Evolutionary conservation across 78 protist genomes (phyloP), one percentile per base, ranked within the genome.

Genomic region (Neovahlkampfia damariscottae): DNA sequence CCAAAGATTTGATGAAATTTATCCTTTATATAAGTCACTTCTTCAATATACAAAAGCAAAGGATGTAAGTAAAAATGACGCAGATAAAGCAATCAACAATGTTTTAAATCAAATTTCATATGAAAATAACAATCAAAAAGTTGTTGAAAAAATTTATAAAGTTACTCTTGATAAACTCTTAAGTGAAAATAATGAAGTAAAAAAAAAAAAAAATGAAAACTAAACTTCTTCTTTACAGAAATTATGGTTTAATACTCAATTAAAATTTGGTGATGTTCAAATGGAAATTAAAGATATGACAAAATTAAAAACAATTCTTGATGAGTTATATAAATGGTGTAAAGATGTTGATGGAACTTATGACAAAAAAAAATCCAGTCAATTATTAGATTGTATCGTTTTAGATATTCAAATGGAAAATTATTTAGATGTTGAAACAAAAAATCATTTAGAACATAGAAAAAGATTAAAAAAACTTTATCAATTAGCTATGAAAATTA

Each of bases 401-500:
- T 81, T 95, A 38, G 96, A 96, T 72, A 96, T 96, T 73, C 97
- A 93, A 83, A 81, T 92, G 92, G 78, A 90, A 82, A 91, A 94
- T 3, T 94, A 36, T 28, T 81, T 82, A 36, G n/a, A n/a, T n/a
- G n/a, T n/a, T n/a, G n/a, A n/a, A n/a, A n/a, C n/a, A n/a, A n/a
- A n/a, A n/a, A n/a, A n/a, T n/a, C n/a, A n/a, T n/a, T n/a, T n/a
- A n/a, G n/a, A n/a, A n/a, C n/a, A n/a, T n/a, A n/a, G n/a, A n/a
- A n/a, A n/a, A n/a, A n/a, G n/a, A n/a, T n/a, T n/a, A n/a, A n/a
- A n/a, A n/a, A n/a, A 79, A 86, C 74, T 72, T 94, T 83, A 80
- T 62, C 76, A 91, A 93, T 83, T 73, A 76, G 72, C 86, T 94
- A 69, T 82, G 83, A 81, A 85, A 74, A 10, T 59, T 88, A 41